phyloP scores from a whole-genome alignment of 495 filamentous ascomycete genomes.

The Aspergillus sclerotiicarbonarius region DNA sequence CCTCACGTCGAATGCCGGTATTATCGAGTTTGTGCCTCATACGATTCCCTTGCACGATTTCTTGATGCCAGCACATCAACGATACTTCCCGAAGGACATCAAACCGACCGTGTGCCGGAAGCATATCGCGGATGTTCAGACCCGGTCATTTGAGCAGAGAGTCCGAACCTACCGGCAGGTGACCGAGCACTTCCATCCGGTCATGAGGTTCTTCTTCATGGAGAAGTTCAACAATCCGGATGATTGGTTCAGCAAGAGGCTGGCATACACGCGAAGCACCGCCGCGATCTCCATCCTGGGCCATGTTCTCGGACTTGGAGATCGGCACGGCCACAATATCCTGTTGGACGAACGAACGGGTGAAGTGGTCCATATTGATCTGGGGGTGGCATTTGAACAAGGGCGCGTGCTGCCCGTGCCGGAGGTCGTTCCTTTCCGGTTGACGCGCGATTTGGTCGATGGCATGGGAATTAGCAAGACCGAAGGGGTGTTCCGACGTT shows the following conservation, averaged over 20 bases:
- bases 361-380: slow-evolving; percentile 94
- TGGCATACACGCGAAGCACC: slow-evolving; percentile 88
- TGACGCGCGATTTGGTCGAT: slow-evolving; percentile 95
- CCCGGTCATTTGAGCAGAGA: slow-evolving; percentile 63
- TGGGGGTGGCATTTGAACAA: slow-evolving; percentile 93
- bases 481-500: slow-evolving; percentile 92
- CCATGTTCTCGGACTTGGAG: slow-evolving; percentile 90
- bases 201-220: slow-evolving; percentile 97
- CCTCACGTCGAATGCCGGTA: slow-evolving; percentile 75
- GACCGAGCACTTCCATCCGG: slow-evolving; percentile 78
- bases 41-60: slow-evolving; percentile 89
- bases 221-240: slow-evolving; percentile 92
- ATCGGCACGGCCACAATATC: slow-evolving; percentile 96
- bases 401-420: slow-evolving; percentile 92
- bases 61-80: slow-evolving; percentile 83
- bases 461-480: slow-evolving; percentile 95
- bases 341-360: slow-evolving; percentile 85
- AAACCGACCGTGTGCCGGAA: slow-evolving; percentile 73
- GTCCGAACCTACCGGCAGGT: slow-evolving; percentile 72
- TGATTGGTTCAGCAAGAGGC: slow-evolving; percentile 85
- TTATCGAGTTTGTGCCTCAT: slow-evolving; percentile 94
- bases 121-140: slow-evolving; percentile 68
- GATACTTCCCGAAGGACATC: slow-evolving; percentile 81
- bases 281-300: slow-evolving; percentile 95
- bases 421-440: slow-evolving; percentile 89